Evolutionary conservation across 2,329 filamentous ascomycete genomes (phyloP), one percentile per base, ranked within the genome.

Genomic region (Hypoxylon sp.): DNA sequence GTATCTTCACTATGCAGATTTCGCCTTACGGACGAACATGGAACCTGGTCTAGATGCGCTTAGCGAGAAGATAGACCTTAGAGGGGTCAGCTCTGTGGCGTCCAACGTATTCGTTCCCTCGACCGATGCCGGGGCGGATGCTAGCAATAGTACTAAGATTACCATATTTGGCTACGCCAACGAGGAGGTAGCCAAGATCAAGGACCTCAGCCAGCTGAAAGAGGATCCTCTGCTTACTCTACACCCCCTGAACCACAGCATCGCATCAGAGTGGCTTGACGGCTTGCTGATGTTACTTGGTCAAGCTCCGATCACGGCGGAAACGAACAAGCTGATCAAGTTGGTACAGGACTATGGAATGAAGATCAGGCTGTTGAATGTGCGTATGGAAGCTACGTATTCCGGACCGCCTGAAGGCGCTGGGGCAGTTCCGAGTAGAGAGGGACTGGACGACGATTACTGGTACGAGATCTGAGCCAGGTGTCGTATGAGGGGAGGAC

Each of bases 221-320:
- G 95, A 98, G 73, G 80, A 86, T 47, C 82, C 90, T 1, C 83
- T 98, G 18, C 80, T 99, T 50, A 91, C 88, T n/a, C 81, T 99
- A 48, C 88, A 92, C 73, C 93, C 94, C 4, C 79, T 87, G 57
- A 90, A 87, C 56, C 89, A 95, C 71, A 91, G 87, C 63, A 79
- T 95, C 43, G 95, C 95, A 8, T 96, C 92, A 0, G 95, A 99
- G 76, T 99, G 95, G 95, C 82, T 99, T 4, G 95, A 99, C 73
- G 95, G 95, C 1, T 78, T 99, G 63, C 82, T 98, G 54, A 96
- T 99, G 92, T 81, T 99, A 51, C 82, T 99, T 20, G 92, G 96
- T 71, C 95, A 99, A 75, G 87, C 93, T 57, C 95, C 95, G 17
- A 97, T 99, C 72, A 99, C 95, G n/a, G 86, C 92, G 2, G 94